Evolutionary conservation across 2,329 filamentous ascomycete species (phyloP).

Genomic region (Hypoxylon sp.): DNA sequence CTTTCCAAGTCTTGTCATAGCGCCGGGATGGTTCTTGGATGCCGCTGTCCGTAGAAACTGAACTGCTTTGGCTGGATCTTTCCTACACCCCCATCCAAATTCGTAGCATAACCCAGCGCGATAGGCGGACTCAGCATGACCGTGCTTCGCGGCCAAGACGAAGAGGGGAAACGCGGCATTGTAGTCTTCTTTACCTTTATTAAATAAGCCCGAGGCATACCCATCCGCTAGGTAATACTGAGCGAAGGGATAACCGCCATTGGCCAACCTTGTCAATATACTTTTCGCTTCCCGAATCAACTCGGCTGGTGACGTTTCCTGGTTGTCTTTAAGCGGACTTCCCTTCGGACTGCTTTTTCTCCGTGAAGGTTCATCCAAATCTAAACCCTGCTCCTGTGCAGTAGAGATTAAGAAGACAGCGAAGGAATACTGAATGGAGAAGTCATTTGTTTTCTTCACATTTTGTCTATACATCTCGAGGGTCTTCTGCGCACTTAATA

Average conservation of each 20-base stretch:
- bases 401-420: constrained; percentile 94
- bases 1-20: constrained; percentile 91
- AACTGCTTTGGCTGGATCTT: constrained; percentile 90
- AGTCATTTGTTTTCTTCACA: constrained; percentile 95
- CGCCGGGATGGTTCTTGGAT: constrained; percentile 94
- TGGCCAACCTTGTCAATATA: constrained; percentile 88
- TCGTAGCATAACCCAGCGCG: constrained; percentile 96
- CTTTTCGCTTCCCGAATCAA: constrained; percentile 88
- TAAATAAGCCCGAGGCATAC: constrained; percentile 94
- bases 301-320: constrained; percentile 71
- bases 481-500: constrained; percentile 92
- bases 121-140: constrained; percentile 96
- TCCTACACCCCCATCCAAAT: constrained; percentile 96
- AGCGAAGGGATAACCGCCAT: constrained; percentile 93
- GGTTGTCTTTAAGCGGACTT: constrained; percentile 44
- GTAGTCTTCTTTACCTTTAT: constrained; percentile 92
- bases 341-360: constrained; percentile 65
- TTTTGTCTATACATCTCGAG: constrained; percentile 98
- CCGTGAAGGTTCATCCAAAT: constrained; percentile 63
- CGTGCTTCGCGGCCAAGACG: constrained; percentile 93
- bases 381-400: constrained; percentile 81
- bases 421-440: constrained; percentile 94
- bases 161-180: constrained; percentile 94
- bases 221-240: constrained; percentile 98
- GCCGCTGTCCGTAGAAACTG: constrained; percentile 93